A percentile compares a stretch with the other conserved stretches of the same genome.
These are phyloP conservation scores for Dillenia suffruticosa DNA, from an alignment of 164 flowering plant genomes.

Conservation along the genomic window DNA sequence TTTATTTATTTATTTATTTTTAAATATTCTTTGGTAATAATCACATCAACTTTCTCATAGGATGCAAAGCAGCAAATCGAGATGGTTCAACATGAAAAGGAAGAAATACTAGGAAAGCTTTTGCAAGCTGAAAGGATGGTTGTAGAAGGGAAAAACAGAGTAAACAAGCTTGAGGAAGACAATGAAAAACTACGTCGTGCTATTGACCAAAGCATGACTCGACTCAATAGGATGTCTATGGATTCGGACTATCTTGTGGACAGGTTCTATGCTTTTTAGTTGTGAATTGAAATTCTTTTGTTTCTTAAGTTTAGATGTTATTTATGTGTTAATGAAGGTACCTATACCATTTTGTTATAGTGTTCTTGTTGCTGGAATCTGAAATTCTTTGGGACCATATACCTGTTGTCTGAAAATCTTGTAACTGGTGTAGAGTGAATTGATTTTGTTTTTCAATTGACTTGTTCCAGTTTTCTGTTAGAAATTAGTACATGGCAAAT, in stretches of 20 bases:
- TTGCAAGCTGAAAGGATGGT: constrained; percentile 52
- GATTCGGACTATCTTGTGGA: constrained; percentile 95
- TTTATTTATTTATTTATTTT: no score
- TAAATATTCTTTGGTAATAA: not conserved
- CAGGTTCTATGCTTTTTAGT: constrained; percentile 46
- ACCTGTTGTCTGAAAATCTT: no score
- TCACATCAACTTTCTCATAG: constrained; percentile 26
- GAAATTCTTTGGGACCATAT: no score
- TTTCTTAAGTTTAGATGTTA: not conserved
- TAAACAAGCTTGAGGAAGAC: constrained; percentile 82
- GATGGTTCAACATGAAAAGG: constrained; percentile 56
- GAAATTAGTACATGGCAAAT: no score
- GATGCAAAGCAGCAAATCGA: constrained; percentile 57
- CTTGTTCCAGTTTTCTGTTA: no score
- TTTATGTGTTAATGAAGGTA: no score
- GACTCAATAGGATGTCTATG: constrained; percentile 94
- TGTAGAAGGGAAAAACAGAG: constrained; percentile 58
- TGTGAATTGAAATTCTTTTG: constrained; percentile 1
- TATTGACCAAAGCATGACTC: constrained; percentile 96
- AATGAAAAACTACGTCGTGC: constrained; percentile 83
- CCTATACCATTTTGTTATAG: no score
- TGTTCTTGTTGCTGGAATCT: no score
- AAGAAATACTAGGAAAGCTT: constrained; percentile 56
- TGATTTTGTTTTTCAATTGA: no score
- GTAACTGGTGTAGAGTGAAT: no score